Base-by-base conservation (phyloP, 495 filamentous ascomycete genomes). In the Antarctomyces pellizariae region DNA sequence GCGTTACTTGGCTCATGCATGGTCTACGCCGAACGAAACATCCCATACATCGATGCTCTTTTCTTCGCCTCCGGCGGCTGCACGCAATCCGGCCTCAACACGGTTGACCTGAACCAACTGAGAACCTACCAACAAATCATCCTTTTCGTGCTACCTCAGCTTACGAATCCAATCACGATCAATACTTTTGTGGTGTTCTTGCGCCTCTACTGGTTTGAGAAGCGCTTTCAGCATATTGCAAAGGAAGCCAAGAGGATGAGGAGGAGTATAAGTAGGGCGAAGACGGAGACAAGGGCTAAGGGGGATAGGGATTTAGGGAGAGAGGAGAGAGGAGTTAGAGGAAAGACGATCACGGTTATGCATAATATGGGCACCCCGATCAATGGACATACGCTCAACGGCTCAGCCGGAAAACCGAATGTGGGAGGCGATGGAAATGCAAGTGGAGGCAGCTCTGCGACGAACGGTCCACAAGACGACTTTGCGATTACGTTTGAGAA, bases 141-240 rank as follows among this genome's bases (percentile, higher is more conserved):
- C 16, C 41, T 84, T n/a, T 82, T 72, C 30, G 39, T 76, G 17
- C 48, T 76, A 12, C 49, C 73, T 1, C 67, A 77, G 57, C 35
- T 83, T 13, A 64, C 73, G 17, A 97, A 80, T 23, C 86, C 86
- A 2, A 92, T 97, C 33, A 74, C 76, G 30, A 84, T 97, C 47
- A 67, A 91, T 44, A 60, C 71, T 4, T 71, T 64, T 16, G 74
- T 95, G 16, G 84, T 95, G 0, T 89, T 89, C 38, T 54, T 95
- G 12, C 75, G 86, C 2, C 53, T 95, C 3, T 91, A 91, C 49
- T 95, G 83, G 84, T 97, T 97, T 39, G 83, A 95, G 50, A 91
- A 83, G 43, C 65, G 80, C 2, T 91, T 97, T 38, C 67, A 80
- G 45, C 53, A 73, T 35, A 57, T 93, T 25, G 82, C 71, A 16